Conservation (phyloP, 106 monocot genomes). For the Dioscorea alata region DNA sequence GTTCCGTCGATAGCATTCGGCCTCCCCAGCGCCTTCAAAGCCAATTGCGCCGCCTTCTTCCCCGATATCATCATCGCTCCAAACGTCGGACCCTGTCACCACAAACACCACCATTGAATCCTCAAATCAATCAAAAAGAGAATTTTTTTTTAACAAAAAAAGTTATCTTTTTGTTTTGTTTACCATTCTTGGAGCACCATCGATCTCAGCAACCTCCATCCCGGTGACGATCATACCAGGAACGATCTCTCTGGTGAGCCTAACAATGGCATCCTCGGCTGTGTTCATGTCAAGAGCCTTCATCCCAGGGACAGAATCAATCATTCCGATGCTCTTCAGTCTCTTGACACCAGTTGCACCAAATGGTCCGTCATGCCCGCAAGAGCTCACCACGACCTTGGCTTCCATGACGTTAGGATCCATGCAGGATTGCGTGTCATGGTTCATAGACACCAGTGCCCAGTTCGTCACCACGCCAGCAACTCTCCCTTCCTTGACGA, state of each 20-base stretch:
- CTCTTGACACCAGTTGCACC: slow-evolving; percentile 94
- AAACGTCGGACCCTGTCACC: slow-evolving; percentile 71
- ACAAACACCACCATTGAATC: background rate
- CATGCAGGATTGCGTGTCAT: slow-evolving; percentile 81
- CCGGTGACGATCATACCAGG: slow-evolving; percentile 97
- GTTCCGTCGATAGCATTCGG: slow-evolving; percentile 38
- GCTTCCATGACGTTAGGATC: background rate
- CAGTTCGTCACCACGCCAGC: slow-evolving; percentile 93
- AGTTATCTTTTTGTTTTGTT: too few relatives aligned
- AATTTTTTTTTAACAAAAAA: background rate
- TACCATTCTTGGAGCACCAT: slow-evolving; percentile 90
- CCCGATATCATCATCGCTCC: slow-evolving; percentile 98
- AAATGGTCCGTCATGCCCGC: slow-evolving; percentile 93
- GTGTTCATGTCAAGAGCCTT: slow-evolving; percentile 93
- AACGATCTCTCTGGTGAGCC: slow-evolving; percentile 82
- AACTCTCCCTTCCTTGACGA: slow-evolving; percentile 77
- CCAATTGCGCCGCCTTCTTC: slow-evolving; percentile 89
- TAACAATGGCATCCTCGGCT: slow-evolving; percentile 87
- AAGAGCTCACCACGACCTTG: slow-evolving; percentile 63
- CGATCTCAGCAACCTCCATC: slow-evolving; percentile 99
- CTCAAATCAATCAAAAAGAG: too few relatives aligned
- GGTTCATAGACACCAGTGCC: slow-evolving; percentile 97
- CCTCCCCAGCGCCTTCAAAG: slow-evolving; percentile 33
- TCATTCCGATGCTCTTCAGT: slow-evolving; percentile 80
- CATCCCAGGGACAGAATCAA: slow-evolving; percentile 82